These are phyloP conservation scores for Collybiopsis confluens DNA, from an alignment of 768 basidiomycete species.

Conservation along the genomic window DNA sequence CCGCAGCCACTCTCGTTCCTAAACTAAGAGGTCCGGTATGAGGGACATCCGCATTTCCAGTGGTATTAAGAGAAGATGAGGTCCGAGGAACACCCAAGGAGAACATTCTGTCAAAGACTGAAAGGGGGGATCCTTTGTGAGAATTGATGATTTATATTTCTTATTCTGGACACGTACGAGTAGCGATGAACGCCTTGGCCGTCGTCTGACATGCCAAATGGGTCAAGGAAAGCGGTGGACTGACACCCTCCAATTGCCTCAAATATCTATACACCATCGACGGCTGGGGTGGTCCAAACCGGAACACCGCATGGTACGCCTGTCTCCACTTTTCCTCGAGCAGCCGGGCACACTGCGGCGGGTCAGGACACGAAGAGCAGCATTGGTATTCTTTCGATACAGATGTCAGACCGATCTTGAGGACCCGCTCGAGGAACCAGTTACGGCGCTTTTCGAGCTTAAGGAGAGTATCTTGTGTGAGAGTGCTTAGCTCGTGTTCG, in stretches of 20 bases:
- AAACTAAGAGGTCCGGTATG: slow-evolving; percentile 17
- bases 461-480: slow-evolving; percentile 77
- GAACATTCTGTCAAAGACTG: slow-evolving; percentile 90
- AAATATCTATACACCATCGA: slow-evolving; percentile 93
- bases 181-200: slow-evolving; percentile 85
- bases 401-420: slow-evolving; percentile 83
- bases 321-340: slow-evolving; percentile 94
- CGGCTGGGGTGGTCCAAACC: slow-evolving; percentile 87
- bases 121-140: too few species aligned
- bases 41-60: not conserved
- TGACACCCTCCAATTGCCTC: slow-evolving; percentile 85
- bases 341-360: slow-evolving; percentile 69
- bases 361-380: slow-evolving; percentile 80
- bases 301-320: slow-evolving; percentile 81
- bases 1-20: slow-evolving; percentile 59
- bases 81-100: slow-evolving; percentile 78
- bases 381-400: slow-evolving; percentile 96
- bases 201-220: slow-evolving; percentile 87
- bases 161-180: slow-evolving; percentile 61
- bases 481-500: slow-evolving; percentile 75
- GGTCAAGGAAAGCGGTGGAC: slow-evolving; percentile 80
- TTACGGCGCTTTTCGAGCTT: slow-evolving; percentile 89
- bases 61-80: slow-evolving; percentile 56
- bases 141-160: too few species aligned
- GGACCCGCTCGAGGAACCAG: slow-evolving; percentile 93